phyloP scores from a whole-genome alignment of 345 rosid genomes.

The Salix brachista region DNA sequence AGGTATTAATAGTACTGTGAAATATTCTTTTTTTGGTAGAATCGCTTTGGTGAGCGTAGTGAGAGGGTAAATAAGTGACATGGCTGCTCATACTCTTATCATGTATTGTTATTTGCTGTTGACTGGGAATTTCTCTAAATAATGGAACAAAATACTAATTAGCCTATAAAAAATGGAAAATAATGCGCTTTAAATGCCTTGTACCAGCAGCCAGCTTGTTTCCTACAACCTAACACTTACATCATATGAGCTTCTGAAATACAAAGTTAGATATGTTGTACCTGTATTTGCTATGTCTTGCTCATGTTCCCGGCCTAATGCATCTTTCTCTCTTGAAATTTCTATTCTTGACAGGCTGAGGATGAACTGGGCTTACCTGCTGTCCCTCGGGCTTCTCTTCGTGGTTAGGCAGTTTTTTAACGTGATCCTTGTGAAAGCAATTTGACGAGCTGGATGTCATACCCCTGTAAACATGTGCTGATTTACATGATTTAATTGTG shows the following conservation, averaged over 20 bases:
- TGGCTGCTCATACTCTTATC: background rate
- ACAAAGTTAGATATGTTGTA: background rate
- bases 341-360: conserved; percentile 55
- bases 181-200: background rate
- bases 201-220: background rate
- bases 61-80: background rate
- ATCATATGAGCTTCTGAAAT: background rate
- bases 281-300: background rate
- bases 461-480: conserved; percentile 2
- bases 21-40: background rate
- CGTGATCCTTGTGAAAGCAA: background rate
- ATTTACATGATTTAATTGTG: background rate
- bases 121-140: background rate
- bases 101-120: background rate
- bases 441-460: background rate
- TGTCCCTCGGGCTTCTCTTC: conserved; percentile 78
- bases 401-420: conserved; percentile 34
- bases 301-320: background rate
- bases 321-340: background rate
- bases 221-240: background rate
- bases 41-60: background rate
- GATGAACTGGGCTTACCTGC: conserved; percentile 89
- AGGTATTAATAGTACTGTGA: conserved; percentile 40
- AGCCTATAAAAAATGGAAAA: background rate
- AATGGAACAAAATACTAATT: background rate